Percentiles rank a stretch among this genome's conserved stretches.
Evolutionary conservation across 148 eudicot species (phyloP).

Genomic region (Amaranthus cruentus): DNA sequence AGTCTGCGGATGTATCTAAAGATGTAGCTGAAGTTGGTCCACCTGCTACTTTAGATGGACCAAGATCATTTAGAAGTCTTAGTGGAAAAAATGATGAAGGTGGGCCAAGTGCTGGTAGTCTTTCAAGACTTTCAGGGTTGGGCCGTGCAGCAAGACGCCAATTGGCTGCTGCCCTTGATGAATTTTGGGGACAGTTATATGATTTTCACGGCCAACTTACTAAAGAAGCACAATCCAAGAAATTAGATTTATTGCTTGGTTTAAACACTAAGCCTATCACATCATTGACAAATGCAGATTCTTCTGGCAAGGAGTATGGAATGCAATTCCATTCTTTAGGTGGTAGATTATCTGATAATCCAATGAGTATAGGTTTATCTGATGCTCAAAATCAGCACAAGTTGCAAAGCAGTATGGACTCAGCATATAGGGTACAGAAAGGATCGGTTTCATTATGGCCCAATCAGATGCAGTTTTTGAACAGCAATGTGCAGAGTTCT

Average conservation of each 20-base stretch:
- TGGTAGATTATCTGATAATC: conserved; percentile 41
- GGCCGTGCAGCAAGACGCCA: conserved; percentile 94
- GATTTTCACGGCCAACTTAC: conserved; percentile 87
- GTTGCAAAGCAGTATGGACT: conserved; percentile 31
- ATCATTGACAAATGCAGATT: conserved; percentile 30
- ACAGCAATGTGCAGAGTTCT: conserved; percentile 45
- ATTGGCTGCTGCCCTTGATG: conserved; percentile 73
- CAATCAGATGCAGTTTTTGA: conserved; percentile 41
- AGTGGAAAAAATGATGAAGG: conserved; percentile 70
- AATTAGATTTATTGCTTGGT: conserved; percentile 59
- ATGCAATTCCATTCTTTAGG: conserved; percentile 37
- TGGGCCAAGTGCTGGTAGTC: conserved; percentile 75
- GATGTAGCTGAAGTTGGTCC: conserved; percentile 31
- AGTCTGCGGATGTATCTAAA: conserved; percentile 51
- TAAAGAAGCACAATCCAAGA: conserved; percentile 64
- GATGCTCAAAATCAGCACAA: conserved; percentile 42
- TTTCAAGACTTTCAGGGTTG: conserved; percentile 80
- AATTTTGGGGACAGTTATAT: conserved; percentile 93
- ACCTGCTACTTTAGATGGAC: conserved; percentile 53
- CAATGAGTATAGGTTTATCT: conserved; percentile 37
- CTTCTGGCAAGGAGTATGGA: conserved; percentile 38
- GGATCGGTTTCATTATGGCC: conserved; percentile 53
- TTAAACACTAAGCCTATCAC: conserved; percentile 33
- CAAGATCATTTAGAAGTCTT: conserved; percentile 68
- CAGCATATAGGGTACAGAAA: conserved; percentile 49